Percentiles rank a stretch among this genome's conserved stretches.
phyloP scores from a whole-genome alignment of 148 eudicot species.

The Hydrangea macrophylla region DNA sequence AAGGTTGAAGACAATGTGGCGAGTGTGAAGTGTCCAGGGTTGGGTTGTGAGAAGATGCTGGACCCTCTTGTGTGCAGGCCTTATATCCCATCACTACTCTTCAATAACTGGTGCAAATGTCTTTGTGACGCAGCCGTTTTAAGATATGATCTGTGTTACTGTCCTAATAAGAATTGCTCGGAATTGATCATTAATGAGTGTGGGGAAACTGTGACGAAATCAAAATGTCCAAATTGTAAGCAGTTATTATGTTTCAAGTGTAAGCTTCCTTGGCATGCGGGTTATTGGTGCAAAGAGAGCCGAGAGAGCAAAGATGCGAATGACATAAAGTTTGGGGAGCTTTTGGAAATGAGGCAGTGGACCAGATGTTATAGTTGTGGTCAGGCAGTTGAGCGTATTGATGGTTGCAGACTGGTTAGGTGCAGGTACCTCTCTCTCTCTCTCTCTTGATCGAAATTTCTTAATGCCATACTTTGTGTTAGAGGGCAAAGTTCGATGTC shows the following conservation, averaged over 20 bases:
- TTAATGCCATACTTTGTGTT: too few relatives aligned
- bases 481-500: too few relatives aligned
- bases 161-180: constrained; percentile 41
- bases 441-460: too few relatives aligned
- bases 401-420: background rate
- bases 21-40: constrained; percentile 32
- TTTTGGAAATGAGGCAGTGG: constrained; percentile 36
- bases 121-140: constrained; percentile 29
- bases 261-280: constrained; percentile 44
- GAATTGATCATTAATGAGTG: constrained; percentile 44
- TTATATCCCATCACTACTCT: constrained; percentile 1
- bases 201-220: constrained; percentile 26
- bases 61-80: constrained; percentile 24
- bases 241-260: constrained; percentile 38
- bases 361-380: constrained; percentile 41
- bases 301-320: constrained; percentile 32
- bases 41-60: constrained; percentile 18
- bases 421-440: background rate
- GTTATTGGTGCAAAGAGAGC: constrained; percentile 44
- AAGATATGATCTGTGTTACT: constrained; percentile 30
- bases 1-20: constrained; percentile 30
- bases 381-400: constrained; percentile 30
- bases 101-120: constrained; percentile 42
- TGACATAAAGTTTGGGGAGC: constrained; percentile 35
- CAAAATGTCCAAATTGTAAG: constrained; percentile 37